Conservation (phyloP, 768 basidiomycete genomes). For the Boletus patriciae region DNA sequence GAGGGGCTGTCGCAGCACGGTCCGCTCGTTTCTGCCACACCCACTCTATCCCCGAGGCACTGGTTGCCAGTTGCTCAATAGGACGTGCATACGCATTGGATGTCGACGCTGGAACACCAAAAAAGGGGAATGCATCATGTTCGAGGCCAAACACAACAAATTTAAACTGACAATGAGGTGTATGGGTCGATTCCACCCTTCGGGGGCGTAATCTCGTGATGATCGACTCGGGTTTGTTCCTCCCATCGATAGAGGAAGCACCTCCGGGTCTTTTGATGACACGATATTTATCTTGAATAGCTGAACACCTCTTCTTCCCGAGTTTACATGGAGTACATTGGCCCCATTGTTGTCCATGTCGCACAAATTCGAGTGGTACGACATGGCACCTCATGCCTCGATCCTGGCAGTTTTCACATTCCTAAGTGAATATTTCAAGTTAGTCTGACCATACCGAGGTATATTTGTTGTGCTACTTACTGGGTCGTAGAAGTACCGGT, state of each 20-base stretch:
- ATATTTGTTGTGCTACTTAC: neutral
- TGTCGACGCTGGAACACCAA: neutral
- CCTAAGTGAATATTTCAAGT: neutral
- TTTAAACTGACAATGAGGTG: neutral
- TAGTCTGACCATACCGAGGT: neutral
- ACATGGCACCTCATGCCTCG: neutral
- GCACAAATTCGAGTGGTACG: too few species aligned
- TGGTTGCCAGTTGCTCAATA: neutral
- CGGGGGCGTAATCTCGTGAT: neutral
- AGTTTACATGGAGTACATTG: neutral
- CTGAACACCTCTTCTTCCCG: constrained; percentile 2
- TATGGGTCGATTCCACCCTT: too few species aligned
- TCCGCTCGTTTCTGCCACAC: neutral
- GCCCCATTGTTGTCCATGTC: too few species aligned
- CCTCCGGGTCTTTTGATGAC: neutral
- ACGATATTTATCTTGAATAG: neutral
- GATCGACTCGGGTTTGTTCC: neutral
- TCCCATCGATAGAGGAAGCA: too few species aligned
- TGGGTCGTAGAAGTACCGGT: neutral
- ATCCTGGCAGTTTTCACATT: neutral
- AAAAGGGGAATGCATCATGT: too few species aligned
- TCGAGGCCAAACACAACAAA: neutral
- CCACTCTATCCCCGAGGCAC: neutral
- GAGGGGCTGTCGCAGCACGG: neutral
- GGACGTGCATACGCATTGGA: neutral